Evolutionary conservation across 202 grass and related monocot genomes (phyloP).

Genomic region (Thinopyrum obtusiflorum): DNA sequence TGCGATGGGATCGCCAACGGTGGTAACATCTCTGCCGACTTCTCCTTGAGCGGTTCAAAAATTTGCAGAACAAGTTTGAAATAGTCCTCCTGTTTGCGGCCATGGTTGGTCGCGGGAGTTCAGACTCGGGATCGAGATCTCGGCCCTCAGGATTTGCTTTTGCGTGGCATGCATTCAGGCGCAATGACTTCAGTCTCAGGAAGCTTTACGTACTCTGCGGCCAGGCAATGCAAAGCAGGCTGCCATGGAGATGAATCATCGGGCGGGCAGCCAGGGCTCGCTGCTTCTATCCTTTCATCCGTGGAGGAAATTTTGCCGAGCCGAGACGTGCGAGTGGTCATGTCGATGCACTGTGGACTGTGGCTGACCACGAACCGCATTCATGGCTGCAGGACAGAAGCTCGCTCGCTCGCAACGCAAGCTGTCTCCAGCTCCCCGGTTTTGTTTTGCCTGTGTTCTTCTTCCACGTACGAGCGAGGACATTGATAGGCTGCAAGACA

Average conservation of each 20-base stretch:
- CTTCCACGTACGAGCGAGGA: background rate
- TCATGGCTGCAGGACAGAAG: background rate
- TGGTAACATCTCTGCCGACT: background rate
- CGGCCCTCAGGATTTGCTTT: background rate
- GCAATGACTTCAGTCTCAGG: conserved; percentile 1
- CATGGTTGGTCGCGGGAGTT: background rate
- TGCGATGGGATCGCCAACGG: background rate
- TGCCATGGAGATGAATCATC: background rate
- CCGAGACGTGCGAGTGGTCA: background rate
- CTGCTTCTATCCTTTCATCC: background rate
- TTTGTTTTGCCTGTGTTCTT: background rate
- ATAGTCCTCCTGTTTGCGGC: background rate
- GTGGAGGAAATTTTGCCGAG: background rate
- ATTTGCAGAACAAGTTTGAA: background rate
- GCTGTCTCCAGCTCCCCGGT: background rate
- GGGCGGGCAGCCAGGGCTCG: background rate
- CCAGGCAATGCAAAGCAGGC: background rate
- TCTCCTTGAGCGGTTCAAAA: background rate
- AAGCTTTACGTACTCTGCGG: background rate
- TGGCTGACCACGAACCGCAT: conserved; percentile 29
- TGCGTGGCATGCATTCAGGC: background rate
- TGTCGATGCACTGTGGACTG: conserved; percentile 36
- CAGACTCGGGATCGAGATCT: background rate
- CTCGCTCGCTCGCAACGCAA: background rate
- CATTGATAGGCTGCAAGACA: background rate